Percentiles rank a stretch among this genome's conserved stretches.
phyloP scores from a whole-genome alignment of 768 basidiomycete species.

The Tylopilus felleus region DNA sequence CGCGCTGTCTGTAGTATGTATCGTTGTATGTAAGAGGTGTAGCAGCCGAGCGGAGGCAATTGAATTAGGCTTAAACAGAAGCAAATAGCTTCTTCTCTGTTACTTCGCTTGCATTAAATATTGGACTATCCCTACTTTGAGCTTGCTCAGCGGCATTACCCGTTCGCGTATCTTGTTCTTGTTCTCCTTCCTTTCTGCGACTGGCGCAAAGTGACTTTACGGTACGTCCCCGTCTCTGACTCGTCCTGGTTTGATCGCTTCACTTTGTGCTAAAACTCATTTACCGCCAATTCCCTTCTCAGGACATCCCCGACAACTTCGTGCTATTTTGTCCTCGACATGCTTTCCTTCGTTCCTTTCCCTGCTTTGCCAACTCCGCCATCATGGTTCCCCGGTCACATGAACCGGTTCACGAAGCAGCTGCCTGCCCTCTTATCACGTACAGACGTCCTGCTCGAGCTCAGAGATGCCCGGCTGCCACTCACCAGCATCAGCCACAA shows the following conservation, averaged over 20 bases:
- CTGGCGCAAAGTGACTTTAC: background rate
- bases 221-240: background rate
- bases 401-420: conserved; percentile 80
- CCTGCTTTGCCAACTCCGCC: conserved; percentile 65
- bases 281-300: conserved; percentile 9
- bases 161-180: background rate
- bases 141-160: background rate
- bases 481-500: conserved; percentile 90
- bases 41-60: conserved; percentile 13
- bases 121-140: background rate
- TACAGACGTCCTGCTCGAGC: conserved; percentile 91
- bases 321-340: conserved; percentile 16
- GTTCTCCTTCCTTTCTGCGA: background rate
- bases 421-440: conserved; percentile 74
- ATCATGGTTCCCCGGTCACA: conserved; percentile 97
- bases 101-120: background rate
- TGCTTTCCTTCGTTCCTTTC: conserved; percentile 37
- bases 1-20: background rate
- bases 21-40: background rate
- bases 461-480: conserved; percentile 89
- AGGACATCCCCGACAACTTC: conserved; percentile 7
- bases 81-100: conserved; percentile 16
- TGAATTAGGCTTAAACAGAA: conserved; percentile 25
- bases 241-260: background rate
- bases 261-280: conserved; percentile 6